Evolutionary conservation across 495 filamentous ascomycete genomes (phyloP), one percentile per base, ranked within the genome.

Genomic region (Sabuloglossum arenarium): DNA sequence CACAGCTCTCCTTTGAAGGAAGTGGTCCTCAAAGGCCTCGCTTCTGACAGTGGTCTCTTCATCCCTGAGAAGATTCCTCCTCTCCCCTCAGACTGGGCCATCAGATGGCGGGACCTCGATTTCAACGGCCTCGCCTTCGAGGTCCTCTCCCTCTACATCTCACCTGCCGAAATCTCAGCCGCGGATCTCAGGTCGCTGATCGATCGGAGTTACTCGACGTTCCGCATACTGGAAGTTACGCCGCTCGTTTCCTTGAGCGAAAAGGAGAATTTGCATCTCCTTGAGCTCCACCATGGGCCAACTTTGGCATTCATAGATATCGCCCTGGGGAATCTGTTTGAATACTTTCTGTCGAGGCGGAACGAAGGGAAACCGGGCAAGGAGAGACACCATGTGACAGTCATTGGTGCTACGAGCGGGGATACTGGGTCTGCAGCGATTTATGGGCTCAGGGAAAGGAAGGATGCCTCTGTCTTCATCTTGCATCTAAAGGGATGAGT

Each of bases 211-310:
- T 98, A 97, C 65, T 79, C 83, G 6, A 90, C 86, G 19, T 98
- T 98, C 75, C 83, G 89, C 31, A 71, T 76, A 39, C 66, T 75
- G 11, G 77, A 90, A 12, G 75, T 83, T 42, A 84, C 85, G 1
- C 90, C 91, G 0, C 64, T 86, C 12, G 75, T 85, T 39, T 73
- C 80, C 9, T 74, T 94, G 28, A 68, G 83, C 54, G 63, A 70
- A 21, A 69, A 83, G 56, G 75, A 78, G 60, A 79, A 86, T 64
- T 66, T 96, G 10, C 75, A 94, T 65, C 69, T 97, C 11, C 79
- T 97, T 11, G 91, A 98, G 68, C 80, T 98, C 10, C 97, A 96
- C 76, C 90, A 97, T 65, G 91, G 91, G n/a, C 89, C 88, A 1
- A 96, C 79, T 19, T 94, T 82, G 61, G 79, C 90, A 6, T 96